Evolutionary conservation across 352 stramenopile species (phyloP), one percentile per base, ranked within the genome.

Genomic region (Phytophthora agathidicida): DNA sequence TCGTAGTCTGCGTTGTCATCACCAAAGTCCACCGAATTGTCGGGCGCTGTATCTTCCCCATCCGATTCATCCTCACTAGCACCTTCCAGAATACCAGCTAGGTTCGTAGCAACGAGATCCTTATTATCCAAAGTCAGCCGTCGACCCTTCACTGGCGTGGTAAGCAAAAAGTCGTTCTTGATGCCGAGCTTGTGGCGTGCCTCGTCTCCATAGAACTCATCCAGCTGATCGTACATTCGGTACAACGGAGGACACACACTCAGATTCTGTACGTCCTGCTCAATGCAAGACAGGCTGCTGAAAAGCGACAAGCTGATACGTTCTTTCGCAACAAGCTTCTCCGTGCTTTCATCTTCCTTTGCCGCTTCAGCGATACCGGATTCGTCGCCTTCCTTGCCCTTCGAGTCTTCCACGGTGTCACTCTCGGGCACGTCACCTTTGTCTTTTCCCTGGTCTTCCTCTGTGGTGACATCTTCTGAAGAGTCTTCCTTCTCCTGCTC

Each of bases 201-300:
- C 20, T 69, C 61, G 22, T 83, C 73, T 28, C 76, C 77, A 16
- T 85, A 83, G 26, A 83, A 78, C 26, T 89, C 73, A 19, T 92
- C 80, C 11, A 93, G 59, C 39, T 94, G 81, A 3, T 89, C 71
- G 48, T 94, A 94, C 38, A 94, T 70, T 7, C 79, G 82, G 11
- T 69, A 67, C 44, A 93, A 53, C 17, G 71, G 74, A n/a, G 84
- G 84, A 30, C 84, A 93, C 11, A 93, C 72, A 2, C 70, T 53
- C n/a, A 89, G 49, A 11, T 57, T 77, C 49, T 82, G 68, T n/a
- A 87, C 68, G 32, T 87, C 71, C 37, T 82, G 68, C 3, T 75
- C 68, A 44, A 89, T 66, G 22, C 77, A 89, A n/a, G 77, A 53
- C 13, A 89, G 57, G 16, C 49, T 73, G 2, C 79, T 68, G 26